Evolutionary conservation across 257 asterid genomes (phyloP), one percentile per base, ranked within the genome.

Genomic region (Pogostemon cablin): DNA sequence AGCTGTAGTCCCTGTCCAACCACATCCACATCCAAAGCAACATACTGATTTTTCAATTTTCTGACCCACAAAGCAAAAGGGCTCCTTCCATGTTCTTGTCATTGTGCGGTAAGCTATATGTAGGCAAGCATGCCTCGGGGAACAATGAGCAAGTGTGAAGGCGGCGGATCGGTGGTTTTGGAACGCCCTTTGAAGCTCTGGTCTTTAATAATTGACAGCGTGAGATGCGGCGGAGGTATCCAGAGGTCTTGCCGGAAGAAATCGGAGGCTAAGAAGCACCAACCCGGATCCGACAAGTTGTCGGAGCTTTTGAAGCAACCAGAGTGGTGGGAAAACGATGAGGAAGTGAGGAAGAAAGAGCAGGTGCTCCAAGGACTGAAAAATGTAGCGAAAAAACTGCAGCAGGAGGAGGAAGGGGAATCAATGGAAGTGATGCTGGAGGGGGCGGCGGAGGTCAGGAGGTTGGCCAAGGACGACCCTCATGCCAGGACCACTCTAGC

Each of bases 391-490:
- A 71, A 55, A 73, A 85, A 73, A 65, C 42, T 85, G 48, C 77
- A 73, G 68, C 3, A 6, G 38, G 11, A 54, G 37, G 60, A 54
- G 15, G 50, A 46, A 52, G 63, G 47, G 61, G 76, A 10, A 47
- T 43, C 75, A 17, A 43, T 56, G 44, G 73, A 3, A 72, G 65
- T 6, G 44, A 85, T 75, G n/a, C 38, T 86, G 75, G 88, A 84
- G 41, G 96, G 84, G 59, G 98, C 96, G n/a, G 80, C 47, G 75
- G 96, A 87, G 75, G 92, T 90, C 4, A 49, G 98, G 74, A 66
- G 84, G 83, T 78, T 92, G 46, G 80, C 96, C 9, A 92, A 83
- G 71, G 93, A 84, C 37, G 84, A 87, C 59, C 53, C 86, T 1
- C 71, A 77, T 15, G 92, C 98, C 2, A 80, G 98, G 74, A 83